These are phyloP conservation scores for Megacollybia marginata DNA, from an alignment of 768 basidiomycete genomes.

Conservation along the genomic window DNA sequence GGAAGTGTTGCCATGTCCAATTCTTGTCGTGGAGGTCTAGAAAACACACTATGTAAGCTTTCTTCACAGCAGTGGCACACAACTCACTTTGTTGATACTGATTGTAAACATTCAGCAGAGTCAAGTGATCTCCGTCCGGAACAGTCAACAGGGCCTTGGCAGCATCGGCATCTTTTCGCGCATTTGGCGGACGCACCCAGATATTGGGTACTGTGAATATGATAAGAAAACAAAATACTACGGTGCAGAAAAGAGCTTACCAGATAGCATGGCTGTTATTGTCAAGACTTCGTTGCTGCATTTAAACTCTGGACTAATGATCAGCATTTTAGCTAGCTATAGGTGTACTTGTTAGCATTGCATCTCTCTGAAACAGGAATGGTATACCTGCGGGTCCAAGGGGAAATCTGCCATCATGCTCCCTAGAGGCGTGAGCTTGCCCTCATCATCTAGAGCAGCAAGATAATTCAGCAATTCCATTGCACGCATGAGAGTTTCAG, in stretches of 20 bases:
- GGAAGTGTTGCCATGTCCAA: constrained; percentile 90
- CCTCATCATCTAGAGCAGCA: constrained; percentile 89
- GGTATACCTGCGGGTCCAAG: constrained; percentile 84
- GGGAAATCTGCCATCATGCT: constrained; percentile 97
- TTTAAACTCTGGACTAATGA: constrained; percentile 89
- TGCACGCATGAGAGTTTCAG: constrained; percentile 95
- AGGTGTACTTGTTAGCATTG: not conserved
- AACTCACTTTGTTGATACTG: constrained; percentile 75
- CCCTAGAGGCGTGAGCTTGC: constrained; percentile 81
- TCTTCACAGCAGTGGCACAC: not conserved
- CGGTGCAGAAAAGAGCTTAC: no score
- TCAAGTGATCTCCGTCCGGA: constrained; percentile 93
- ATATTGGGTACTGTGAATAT: constrained; percentile 74
- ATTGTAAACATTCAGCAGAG: constrained; percentile 92
- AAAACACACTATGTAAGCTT: not conserved
- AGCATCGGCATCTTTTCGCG: constrained; percentile 84
- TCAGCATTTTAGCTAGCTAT: constrained; percentile 88
- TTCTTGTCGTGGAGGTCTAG: constrained; percentile 70
- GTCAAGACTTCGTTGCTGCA: constrained; percentile 95
- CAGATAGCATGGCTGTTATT: constrained; percentile 88
- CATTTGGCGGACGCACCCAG: constrained; percentile 88
- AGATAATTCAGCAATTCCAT: constrained; percentile 90
- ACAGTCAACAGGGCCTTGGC: constrained; percentile 86
- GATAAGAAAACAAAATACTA: no score
- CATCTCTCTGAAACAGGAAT: not conserved